These are phyloP conservation scores for Fomitopsis palustris DNA, from an alignment of 1,284 basidiomycete species.

Conservation along the genomic window DNA sequence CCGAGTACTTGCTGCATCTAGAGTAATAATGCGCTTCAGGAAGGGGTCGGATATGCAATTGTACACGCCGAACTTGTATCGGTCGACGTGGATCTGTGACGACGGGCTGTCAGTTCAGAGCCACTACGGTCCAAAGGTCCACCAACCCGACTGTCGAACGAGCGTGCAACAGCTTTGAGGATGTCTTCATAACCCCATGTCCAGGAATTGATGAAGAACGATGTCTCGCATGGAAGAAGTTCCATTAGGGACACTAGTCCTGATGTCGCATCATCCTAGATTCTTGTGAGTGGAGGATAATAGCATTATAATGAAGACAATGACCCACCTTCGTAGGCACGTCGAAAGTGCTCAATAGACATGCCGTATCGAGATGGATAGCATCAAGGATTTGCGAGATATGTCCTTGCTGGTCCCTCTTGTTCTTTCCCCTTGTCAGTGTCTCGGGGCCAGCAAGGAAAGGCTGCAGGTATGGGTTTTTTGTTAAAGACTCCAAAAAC, in stretches of 20 bases:
- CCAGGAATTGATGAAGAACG: slow-evolving; percentile 91
- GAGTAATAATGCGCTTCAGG: slow-evolving; percentile 62
- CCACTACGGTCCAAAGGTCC: background rate
- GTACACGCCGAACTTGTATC: slow-evolving; percentile 79
- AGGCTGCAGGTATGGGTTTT: slow-evolving; percentile 67
- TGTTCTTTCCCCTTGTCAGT: slow-evolving; percentile 6
- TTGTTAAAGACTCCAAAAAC: slow-evolving; percentile 65
- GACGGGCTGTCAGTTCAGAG: background rate
- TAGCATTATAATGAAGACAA: background rate
- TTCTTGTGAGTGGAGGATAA: background rate
- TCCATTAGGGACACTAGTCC: slow-evolving; percentile 70
- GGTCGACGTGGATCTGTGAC: slow-evolving; percentile 79
- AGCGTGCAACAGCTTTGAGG: slow-evolving; percentile 66
- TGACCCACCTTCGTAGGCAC: slow-evolving; percentile 68
- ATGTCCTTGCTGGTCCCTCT: slow-evolving; percentile 6
- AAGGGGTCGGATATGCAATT: slow-evolving; percentile 54
- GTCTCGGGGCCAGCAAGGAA: slow-evolving; percentile 47
- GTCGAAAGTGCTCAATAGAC: slow-evolving; percentile 53
- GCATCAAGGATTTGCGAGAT: slow-evolving; percentile 56
- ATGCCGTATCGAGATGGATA: slow-evolving; percentile 87
- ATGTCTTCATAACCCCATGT: slow-evolving; percentile 92
- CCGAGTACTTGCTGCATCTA: slow-evolving; percentile 56
- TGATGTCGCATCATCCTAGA: slow-evolving; percentile 60
- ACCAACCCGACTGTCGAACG: slow-evolving; percentile 60
- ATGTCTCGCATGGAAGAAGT: slow-evolving; percentile 59